Evolutionary conservation across 2,329 filamentous ascomycete genomes (phyloP).

Genomic region (Pyricularia pennisetigena): DNA sequence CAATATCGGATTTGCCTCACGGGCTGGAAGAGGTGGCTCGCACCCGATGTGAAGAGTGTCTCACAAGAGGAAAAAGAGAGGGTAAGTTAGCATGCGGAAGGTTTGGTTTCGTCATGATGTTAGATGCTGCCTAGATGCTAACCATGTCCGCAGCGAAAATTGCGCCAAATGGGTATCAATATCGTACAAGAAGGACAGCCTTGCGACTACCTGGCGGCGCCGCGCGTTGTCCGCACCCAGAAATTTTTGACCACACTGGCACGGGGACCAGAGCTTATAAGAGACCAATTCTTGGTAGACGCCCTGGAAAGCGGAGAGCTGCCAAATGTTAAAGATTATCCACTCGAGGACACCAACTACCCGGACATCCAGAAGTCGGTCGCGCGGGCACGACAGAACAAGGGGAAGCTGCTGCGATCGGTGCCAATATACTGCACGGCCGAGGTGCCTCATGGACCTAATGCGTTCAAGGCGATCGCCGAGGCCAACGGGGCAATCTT

Average conservation of each 20-base stretch:
- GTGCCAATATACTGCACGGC: conserved; percentile 79
- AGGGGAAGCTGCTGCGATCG: conserved; percentile 63
- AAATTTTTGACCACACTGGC: conserved; percentile 90
- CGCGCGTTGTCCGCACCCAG: conserved; percentile 75
- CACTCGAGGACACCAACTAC: conserved; percentile 49
- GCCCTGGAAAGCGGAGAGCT: conserved; percentile 61
- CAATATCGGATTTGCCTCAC: conserved; percentile 73
- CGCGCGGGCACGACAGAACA: conserved; percentile 63
- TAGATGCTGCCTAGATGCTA: background rate
- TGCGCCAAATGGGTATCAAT: conserved; percentile 74
- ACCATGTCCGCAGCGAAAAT: conserved; percentile 48
- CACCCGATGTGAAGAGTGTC: conserved; percentile 47
- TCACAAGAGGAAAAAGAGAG: conserved; percentile 62
- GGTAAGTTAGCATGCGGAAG: conserved; percentile 44
- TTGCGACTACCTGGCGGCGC: conserved; percentile 82
- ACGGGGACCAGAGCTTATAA: conserved; percentile 67
- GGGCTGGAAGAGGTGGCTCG: conserved; percentile 74
- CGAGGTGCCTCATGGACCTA: conserved; percentile 68
- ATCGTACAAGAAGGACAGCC: conserved; percentile 65
- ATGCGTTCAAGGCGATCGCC: conserved; percentile 79
- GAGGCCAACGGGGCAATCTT: conserved; percentile 83
- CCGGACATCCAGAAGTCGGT: conserved; percentile 62
- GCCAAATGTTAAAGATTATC: conserved; percentile 54
- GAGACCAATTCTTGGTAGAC: conserved; percentile 67
- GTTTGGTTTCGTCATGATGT: background rate